Base-by-base conservation (phyloP, 192 early-diverging fungal genomes). In the Funneliformis mosseae region DNA sequence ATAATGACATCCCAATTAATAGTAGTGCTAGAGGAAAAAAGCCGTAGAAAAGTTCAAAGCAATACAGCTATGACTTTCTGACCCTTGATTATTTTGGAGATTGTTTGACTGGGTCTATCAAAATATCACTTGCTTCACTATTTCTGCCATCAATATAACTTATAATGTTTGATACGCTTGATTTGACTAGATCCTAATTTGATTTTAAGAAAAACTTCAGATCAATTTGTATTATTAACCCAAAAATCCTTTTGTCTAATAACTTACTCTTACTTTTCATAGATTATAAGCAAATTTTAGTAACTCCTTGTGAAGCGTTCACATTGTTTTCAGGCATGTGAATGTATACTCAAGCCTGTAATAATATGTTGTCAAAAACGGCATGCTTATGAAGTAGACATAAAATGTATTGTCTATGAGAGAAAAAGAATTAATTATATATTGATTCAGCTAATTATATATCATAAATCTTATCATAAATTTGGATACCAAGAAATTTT, bases 171-270 rank as follows among this genome's bases (percentile, higher is more conserved):
- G 62, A 27, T 27, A 28, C 62, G 25, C 62, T 63, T 63, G 62
- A 27, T 63, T 63, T 7, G 4, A 63, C 25, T 3, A 63, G 62
- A 27, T 63, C 62, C 62, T 63, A 12, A 63, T 63, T 28, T 7
- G 62, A 63, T 63, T 62, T 63, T 14, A 63, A 63, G 62, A 63
- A 63, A 63, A 63, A 63, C 62, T 63, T 62, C 23, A 62, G 61
- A 62, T 62, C 61, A 62, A 62, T 62, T 62, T 62, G 23, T 21
- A 62, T 23, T 23, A 21, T 62, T 62, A 25, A 21, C 5, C 61
- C 25, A 62, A 25, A 23, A n/a, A n/a, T n/a, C 8, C 61, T 8
- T 23, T 27, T 27, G 23, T 27, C 62, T 11, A 50, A 50, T 16
- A 63, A 25, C 62, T 63, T 63, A 63, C 23, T 8, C 25, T 63